phyloP scores from a whole-genome alignment of 768 basidiomycete genomes.

The Leccinum subtestaceum region DNA sequence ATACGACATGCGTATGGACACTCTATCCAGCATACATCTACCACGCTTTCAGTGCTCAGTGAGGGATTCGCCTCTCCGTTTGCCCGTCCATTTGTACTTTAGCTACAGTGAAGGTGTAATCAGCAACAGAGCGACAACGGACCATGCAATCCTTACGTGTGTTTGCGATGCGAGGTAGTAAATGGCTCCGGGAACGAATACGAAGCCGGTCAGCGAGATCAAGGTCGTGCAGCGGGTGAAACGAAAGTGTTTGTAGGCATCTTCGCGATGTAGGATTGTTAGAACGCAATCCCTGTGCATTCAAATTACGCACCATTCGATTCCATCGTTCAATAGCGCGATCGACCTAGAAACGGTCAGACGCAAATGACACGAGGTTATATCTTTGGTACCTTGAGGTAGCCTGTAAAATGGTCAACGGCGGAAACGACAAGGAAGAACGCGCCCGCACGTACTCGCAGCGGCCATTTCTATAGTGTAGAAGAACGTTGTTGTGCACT shows the following conservation, averaged over 20 bases:
- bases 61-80: slow-evolving; percentile 44
- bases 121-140: slow-evolving; percentile 4
- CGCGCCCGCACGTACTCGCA: slow-evolving; percentile 46
- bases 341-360: slow-evolving; percentile 35
- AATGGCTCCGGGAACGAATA: slow-evolving; percentile 60
- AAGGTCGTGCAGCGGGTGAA: slow-evolving; percentile 71
- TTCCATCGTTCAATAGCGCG: slow-evolving; percentile 65
- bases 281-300: background rate
- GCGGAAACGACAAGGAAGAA: background rate
- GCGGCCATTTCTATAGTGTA: slow-evolving; percentile 52
- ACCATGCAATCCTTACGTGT: slow-evolving; percentile 37
- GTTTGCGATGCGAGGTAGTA: slow-evolving; percentile 41
- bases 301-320: slow-evolving; percentile 45
- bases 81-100: slow-evolving; percentile 55
- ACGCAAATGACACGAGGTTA: background rate
- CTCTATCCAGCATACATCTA: slow-evolving; percentile 1
- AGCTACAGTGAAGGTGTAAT: slow-evolving; percentile 32
- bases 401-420: slow-evolving; percentile 39
- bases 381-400: slow-evolving; percentile 47
- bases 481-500: slow-evolving; percentile 29
- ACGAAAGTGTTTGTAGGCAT: slow-evolving; percentile 78
- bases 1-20: slow-evolving; percentile 1
- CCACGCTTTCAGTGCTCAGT: slow-evolving; percentile 23
- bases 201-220: slow-evolving; percentile 57
- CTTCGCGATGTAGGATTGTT: slow-evolving; percentile 58